Evolutionary conservation across 176 grass and related monocot species (phyloP).

Genomic region (Hordeum marinum): DNA sequence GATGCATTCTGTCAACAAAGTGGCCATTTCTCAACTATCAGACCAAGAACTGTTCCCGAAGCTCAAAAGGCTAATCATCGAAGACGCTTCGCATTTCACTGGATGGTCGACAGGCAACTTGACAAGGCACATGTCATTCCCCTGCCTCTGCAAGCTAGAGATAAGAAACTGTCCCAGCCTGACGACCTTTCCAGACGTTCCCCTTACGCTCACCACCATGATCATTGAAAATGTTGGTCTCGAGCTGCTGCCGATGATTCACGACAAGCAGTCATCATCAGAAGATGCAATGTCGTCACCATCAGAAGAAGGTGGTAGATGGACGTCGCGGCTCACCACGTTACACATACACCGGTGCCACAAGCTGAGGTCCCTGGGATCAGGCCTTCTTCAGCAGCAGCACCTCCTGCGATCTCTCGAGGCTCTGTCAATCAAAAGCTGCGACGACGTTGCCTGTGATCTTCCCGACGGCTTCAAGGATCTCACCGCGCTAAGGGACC

Average conservation of each 20-base stretch:
- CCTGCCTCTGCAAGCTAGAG: slow-evolving; percentile 27
- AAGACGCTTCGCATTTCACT: slow-evolving; percentile 2
- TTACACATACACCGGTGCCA: slow-evolving; percentile 25
- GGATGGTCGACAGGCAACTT: slow-evolving; percentile 32
- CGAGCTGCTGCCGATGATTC: slow-evolving; percentile 23
- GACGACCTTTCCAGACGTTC: slow-evolving; percentile 27
- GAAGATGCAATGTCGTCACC: background rate
- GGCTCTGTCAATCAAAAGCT: slow-evolving; percentile 27
- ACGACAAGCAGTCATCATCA: background rate
- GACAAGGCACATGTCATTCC: slow-evolving; percentile 8
- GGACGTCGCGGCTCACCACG: slow-evolving; percentile 34
- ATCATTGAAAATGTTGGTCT: slow-evolving; percentile 26
- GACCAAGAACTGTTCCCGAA: slow-evolving; percentile 26
- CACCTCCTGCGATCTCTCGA: slow-evolving; percentile 32
- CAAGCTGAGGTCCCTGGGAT: slow-evolving; percentile 14
- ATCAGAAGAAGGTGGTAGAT: slow-evolving; percentile 22
- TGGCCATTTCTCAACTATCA: slow-evolving; percentile 3
- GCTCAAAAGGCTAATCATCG: slow-evolving; percentile 31
- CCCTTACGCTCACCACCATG: slow-evolving; percentile 12
- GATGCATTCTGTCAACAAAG: slow-evolving; percentile 24
- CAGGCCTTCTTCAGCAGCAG: slow-evolving; percentile 39
- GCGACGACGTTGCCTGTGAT: slow-evolving; percentile 7
- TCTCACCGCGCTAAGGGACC: slow-evolving; percentile 29
- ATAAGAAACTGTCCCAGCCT: slow-evolving; percentile 40
- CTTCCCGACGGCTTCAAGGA: slow-evolving; percentile 25